phyloP scores from a whole-genome alignment of 164 flowering plant species.

The Umbellularia californica region DNA sequence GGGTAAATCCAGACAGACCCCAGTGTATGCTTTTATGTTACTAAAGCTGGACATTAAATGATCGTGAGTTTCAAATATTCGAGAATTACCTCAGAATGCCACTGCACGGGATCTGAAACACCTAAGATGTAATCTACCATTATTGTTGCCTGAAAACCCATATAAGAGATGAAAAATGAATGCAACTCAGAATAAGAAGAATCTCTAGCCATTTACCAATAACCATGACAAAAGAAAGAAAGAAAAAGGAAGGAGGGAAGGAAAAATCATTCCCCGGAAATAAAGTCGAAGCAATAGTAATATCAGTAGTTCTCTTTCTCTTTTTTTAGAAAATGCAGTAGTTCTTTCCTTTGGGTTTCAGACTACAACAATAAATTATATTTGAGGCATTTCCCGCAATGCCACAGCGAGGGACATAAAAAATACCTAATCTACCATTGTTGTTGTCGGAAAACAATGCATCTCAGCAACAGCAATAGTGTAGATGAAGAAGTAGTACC shows the following conservation, averaged over 20 bases:
- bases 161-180: background rate
- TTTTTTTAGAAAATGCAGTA: no score
- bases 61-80: background rate
- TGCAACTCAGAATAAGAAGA: no score
- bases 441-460: conserved; percentile 15
- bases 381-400: conserved; percentile 12
- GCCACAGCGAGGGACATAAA: conserved; percentile 88
- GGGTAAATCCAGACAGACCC: background rate
- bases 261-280: background rate
- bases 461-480: no score
- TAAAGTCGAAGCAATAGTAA: no score
- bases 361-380: no score
- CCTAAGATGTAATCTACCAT: conserved; percentile 91
- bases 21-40: background rate
- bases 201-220: background rate
- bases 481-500: conserved; percentile 27
- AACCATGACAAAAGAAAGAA: background rate
- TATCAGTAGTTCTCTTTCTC: no score
- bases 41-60: background rate
- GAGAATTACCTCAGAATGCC: conserved; percentile 75
- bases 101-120: conserved; percentile 79
- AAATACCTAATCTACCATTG: conserved; percentile 87
- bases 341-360: no score
- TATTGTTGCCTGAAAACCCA: conserved; percentile 21
- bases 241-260: background rate